These are phyloP conservation scores for Kazachstania viticola DNA, from an alignment of 805 yeast species.

Conservation along the genomic window DNA sequence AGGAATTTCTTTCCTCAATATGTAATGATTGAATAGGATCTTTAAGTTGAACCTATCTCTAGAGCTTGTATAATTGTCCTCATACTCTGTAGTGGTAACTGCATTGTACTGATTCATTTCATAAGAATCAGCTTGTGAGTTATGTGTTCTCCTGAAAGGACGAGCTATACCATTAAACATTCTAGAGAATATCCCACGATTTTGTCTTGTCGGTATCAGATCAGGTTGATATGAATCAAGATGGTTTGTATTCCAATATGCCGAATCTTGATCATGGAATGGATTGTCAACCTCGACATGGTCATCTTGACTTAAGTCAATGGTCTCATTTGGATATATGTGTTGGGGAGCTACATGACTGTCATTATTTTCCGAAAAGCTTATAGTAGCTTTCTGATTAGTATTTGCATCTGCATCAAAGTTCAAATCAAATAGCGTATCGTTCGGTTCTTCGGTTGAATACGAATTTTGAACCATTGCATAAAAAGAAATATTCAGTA, in stretches of 20 bases:
- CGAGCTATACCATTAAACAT: constrained; percentile 10
- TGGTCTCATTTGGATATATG: constrained; percentile 24
- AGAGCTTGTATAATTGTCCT: constrained; percentile 23
- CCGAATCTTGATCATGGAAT: constrained; percentile 9
- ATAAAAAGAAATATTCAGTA: no score
- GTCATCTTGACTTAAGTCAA: constrained; percentile 25
- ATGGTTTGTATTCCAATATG: constrained; percentile 8
- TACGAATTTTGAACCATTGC: no score
- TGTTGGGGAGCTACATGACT: constrained; percentile 7
- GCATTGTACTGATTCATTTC: constrained; percentile 24
- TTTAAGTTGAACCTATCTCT: constrained; percentile 29
- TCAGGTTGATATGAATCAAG: constrained; percentile 7
- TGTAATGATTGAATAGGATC: constrained; percentile 27
- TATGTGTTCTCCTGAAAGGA: constrained; percentile 4
- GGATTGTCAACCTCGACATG: constrained; percentile 30
- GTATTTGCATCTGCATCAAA: constrained; percentile 8
- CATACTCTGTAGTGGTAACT: constrained; percentile 12
- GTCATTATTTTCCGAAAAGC: constrained; percentile 1
- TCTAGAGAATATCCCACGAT: constrained; percentile 13
- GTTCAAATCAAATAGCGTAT: constrained; percentile 32
- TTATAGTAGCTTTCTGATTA: constrained; percentile 1
- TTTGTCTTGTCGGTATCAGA: constrained; percentile 4
- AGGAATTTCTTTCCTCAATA: constrained; percentile 21
- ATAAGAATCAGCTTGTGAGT: constrained; percentile 10
- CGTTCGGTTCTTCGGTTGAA: no score